phyloP scores from a whole-genome alignment of 1,284 basidiomycete genomes.

The Ustilago nuda region DNA sequence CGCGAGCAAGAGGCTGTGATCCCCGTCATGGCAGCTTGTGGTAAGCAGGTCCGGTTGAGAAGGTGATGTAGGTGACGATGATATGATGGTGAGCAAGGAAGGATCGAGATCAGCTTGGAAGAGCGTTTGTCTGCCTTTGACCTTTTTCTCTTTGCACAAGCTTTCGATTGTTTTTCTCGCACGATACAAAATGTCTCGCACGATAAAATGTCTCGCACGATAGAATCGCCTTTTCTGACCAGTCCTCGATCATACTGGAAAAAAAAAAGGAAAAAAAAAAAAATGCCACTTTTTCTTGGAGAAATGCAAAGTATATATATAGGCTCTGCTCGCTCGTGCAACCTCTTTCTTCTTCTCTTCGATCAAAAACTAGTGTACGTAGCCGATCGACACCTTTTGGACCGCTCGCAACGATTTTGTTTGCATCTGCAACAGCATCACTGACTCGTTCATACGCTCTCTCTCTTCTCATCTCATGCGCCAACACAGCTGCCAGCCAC shows the following conservation, averaged over 20 bases:
- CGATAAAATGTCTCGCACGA: too few relatives aligned
- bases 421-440: constrained; percentile 3
- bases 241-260: not conserved
- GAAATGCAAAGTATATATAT: constrained; percentile 17
- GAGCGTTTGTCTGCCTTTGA: constrained; percentile 4
- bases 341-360: constrained; percentile 30
- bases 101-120: not conserved
- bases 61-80: constrained; percentile 5
- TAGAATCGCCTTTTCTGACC: too few relatives aligned
- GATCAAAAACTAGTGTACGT: constrained; percentile 67
- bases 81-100: constrained; percentile 8
- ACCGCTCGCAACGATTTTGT: not conserved
- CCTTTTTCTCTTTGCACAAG: not conserved
- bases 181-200: constrained; percentile 9
- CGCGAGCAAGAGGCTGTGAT: constrained; percentile 36
- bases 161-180: constrained; percentile 22
- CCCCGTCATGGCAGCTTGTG: constrained; percentile 18
- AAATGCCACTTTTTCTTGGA: not conserved
- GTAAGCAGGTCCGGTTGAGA: constrained; percentile 1
- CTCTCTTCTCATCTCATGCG: not conserved
- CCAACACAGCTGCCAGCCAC: constrained; percentile 59
- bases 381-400: constrained; percentile 13
- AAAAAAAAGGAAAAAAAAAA: constrained; percentile 9
- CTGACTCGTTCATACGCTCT: not conserved
- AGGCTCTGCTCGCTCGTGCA: constrained; percentile 6